These are phyloP conservation scores for Blastomyces parvus DNA, from an alignment of 2,329 filamentous ascomycete genomes.

Conservation along the genomic window DNA sequence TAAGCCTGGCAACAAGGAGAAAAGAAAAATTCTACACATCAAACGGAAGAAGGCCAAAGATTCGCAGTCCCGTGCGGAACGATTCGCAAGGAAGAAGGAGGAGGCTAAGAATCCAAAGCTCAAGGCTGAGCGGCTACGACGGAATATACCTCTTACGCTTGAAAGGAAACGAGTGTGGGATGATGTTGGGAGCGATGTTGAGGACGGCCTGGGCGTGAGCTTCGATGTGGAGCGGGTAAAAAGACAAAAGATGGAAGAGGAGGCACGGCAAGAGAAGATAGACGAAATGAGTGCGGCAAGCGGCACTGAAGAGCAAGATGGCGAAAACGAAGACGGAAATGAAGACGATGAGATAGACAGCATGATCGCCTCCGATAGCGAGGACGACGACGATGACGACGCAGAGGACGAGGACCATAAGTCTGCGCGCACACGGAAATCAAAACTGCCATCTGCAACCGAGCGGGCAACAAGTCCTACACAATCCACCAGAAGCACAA, in stretches of 20 bases:
- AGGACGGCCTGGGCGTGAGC: constrained; percentile 37
- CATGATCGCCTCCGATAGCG: constrained; percentile 57
- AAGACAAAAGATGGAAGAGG: constrained; percentile 38
- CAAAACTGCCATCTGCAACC: constrained; percentile 29
- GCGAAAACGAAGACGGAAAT: constrained; percentile 33
- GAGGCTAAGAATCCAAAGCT: constrained; percentile 75
- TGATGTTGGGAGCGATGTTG: constrained; percentile 50
- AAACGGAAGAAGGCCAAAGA: constrained; percentile 69
- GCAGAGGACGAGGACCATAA: constrained; percentile 26
- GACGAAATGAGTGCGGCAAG: constrained; percentile 20
- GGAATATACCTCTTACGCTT: constrained; percentile 70
- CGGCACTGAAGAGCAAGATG: constrained; percentile 32
- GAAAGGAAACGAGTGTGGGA: constrained; percentile 90
- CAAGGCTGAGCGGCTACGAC: constrained; percentile 60
- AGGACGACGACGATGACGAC: constrained; percentile 40
- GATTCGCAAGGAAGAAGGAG: constrained; percentile 70
- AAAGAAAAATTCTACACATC: constrained; percentile 67
- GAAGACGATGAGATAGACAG: constrained; percentile 57
- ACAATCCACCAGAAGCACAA: constrained; percentile 48
- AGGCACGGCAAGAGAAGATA: constrained; percentile 18
- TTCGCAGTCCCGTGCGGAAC: constrained; percentile 63
- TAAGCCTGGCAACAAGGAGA: constrained; percentile 65
- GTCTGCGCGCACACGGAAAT: constrained; percentile 26
- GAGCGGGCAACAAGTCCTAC: constrained; percentile 47
- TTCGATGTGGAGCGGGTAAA: constrained; percentile 43